These are phyloP conservation scores for Dunaliella primolecta DNA, from an alignment of 139 green algal genomes.

Conservation along the genomic window DNA sequence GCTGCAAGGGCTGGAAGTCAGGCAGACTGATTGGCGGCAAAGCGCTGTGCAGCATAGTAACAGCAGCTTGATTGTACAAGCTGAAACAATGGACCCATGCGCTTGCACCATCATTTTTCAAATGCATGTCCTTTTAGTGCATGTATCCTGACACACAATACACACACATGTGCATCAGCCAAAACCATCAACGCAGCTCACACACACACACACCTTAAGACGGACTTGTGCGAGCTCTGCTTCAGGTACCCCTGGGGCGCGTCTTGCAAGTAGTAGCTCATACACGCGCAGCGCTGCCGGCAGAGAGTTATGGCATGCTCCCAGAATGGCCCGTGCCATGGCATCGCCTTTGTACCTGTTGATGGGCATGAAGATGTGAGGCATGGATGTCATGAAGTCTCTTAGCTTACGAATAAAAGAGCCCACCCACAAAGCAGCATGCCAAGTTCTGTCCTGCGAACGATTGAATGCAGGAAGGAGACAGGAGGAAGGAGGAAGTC, in stretches of 20 bases:
- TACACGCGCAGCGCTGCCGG: constrained; percentile 30
- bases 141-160: not conserved
- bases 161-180: not conserved
- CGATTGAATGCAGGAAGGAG: too few relatives aligned
- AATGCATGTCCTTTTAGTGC: not conserved
- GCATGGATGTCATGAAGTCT: not conserved
- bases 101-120: too few relatives aligned
- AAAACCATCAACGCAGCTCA: not conserved
- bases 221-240: constrained; percentile 1
- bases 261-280: constrained; percentile 39
- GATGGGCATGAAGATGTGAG: not conserved
- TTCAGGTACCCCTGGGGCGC: constrained; percentile 9
- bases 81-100: not conserved
- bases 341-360: constrained; percentile 3
- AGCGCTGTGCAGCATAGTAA: too few relatives aligned
- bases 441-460: too few relatives aligned
- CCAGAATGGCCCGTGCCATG: constrained; percentile 1
- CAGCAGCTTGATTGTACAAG: not conserved
- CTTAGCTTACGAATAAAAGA: too few relatives aligned
- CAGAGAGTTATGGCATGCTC: constrained; percentile 18
- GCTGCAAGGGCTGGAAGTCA: too few relatives aligned
- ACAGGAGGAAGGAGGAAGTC: too few relatives aligned
- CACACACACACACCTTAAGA: not conserved
- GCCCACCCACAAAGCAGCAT: too few relatives aligned
- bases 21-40: too few relatives aligned